phyloP scores from a whole-genome alignment of 305 asterid genomes.

The Fraxinus dipetala region DNA sequence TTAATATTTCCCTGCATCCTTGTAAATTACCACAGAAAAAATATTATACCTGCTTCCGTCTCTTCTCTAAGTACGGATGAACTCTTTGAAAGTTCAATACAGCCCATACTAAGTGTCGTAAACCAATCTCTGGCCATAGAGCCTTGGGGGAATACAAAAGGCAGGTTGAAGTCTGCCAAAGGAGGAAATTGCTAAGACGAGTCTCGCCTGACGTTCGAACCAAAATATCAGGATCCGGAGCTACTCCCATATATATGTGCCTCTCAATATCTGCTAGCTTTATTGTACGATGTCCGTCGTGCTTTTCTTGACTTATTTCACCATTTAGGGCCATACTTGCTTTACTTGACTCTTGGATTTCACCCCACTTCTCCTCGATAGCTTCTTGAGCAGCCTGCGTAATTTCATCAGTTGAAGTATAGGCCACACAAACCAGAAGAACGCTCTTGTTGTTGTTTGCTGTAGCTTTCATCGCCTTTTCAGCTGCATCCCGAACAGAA shows the following conservation, averaged over 20 bases:
- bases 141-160: constrained; percentile 56
- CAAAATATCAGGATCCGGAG: constrained; percentile 67
- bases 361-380: constrained; percentile 31
- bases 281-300: constrained; percentile 14
- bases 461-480: constrained; percentile 59
- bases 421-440: constrained; percentile 62
- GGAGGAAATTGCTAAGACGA: constrained; percentile 63
- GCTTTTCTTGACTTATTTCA: constrained; percentile 9
- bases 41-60: constrained; percentile 33
- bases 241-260: constrained; percentile 58
- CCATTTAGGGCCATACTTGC: background rate
- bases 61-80: constrained; percentile 45
- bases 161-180: constrained; percentile 72
- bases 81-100: constrained; percentile 57
- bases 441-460: constrained; percentile 33
- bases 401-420: constrained; percentile 73
- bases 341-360: background rate
- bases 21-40: background rate
- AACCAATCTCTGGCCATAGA: constrained; percentile 73
- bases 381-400: constrained; percentile 51
- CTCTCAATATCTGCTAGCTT: constrained; percentile 55
- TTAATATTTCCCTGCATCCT: background rate
- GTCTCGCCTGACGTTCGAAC: constrained; percentile 67
- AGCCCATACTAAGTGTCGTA: constrained; percentile 62
- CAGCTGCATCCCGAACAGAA: constrained; percentile 58